Evolutionary conservation across 202 grass and related monocot genomes (phyloP), one percentile per base, ranked within the genome.

Genomic region (Panicum virgatum): DNA sequence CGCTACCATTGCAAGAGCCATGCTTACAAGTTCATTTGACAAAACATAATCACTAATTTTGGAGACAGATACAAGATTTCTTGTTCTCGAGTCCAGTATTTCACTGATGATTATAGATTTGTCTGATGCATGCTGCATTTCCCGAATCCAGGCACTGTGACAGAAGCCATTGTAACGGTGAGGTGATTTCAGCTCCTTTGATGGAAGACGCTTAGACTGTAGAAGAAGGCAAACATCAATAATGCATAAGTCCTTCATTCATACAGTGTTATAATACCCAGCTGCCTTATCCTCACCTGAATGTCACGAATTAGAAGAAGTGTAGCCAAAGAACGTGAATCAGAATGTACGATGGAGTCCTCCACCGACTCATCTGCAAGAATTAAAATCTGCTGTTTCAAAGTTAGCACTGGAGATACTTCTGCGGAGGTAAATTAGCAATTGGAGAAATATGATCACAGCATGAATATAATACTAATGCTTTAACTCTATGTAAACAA

Each of bases 71-170:
- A 98, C 92, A 18, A 93, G 89, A 77, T 96, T 98, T 75, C 90
- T 94, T 19, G 96, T 96, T 87, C 92, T 95, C 5, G 92, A 95
- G 82, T 98, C 96, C 26, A 98, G 80, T 71, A 98, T 98, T 84
- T 96, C 90, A 22, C 92, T 98, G 75, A 98, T 98, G 46, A 96
- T 93, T 80, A 98, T 95, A 51, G 96, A 98, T 91, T 95, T 96
- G 66, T 93, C 96, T 6, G 90, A 93, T 72, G 96, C 96, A 4
- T 98, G 92, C 64, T 96, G 96, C 96, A 98, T 98, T 79, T 98
- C 90, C 22, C 89, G 69, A 70, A 95, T 98, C 96, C 92, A 96
- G 50, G 96, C 85, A 68, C 89, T 89, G 56, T 96, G 92, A 42
- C 82, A 87, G 57, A 93, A 91, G 40, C 89, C 87, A 13, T 59